Conservation (phyloP, 805 yeast species). For the Torulaspora maleeae region DNA sequence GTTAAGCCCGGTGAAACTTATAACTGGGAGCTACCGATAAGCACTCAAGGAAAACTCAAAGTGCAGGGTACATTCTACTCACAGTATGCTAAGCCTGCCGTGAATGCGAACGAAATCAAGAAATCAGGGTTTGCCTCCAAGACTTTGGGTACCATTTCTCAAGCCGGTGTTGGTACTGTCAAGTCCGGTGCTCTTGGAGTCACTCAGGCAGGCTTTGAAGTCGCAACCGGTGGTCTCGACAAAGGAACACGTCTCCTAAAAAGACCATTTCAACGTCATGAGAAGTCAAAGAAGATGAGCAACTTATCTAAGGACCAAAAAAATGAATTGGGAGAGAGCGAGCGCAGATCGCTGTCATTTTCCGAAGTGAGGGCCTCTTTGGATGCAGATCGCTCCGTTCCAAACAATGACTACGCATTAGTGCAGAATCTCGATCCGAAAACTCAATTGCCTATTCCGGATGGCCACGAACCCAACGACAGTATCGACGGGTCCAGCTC, state of each 20-base stretch:
- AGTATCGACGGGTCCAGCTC: conserved; percentile 15
- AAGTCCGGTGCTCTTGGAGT: conserved; percentile 9
- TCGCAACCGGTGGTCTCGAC: conserved; percentile 44
- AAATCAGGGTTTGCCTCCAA: conserved; percentile 37
- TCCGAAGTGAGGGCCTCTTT: conserved; percentile 15
- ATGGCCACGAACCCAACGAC: conserved; percentile 15
- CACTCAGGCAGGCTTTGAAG: conserved; percentile 30
- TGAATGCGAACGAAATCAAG: conserved; percentile 37
- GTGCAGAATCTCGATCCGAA: conserved; percentile 20
- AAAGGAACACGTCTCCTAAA: conserved; percentile 42
- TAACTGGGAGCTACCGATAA: conserved; percentile 46
- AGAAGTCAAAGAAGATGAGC: conserved; percentile 6
- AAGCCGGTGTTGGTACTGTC: conserved; percentile 39
- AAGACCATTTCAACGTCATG: conserved; percentile 21
- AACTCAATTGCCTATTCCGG: conserved; percentile 13
- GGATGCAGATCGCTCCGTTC: conserved; percentile 29
- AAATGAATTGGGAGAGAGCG: conserved; percentile 4
- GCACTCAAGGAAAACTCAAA: conserved; percentile 62
- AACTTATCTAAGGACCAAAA: conserved; percentile 4
- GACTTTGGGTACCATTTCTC: conserved; percentile 38
- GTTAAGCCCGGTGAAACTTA: conserved; percentile 45
- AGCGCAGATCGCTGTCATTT: conserved; percentile 6
- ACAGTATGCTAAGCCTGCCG: conserved; percentile 60
- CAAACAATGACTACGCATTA: conserved; percentile 29
- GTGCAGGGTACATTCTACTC: conserved; percentile 55